Evolutionary conservation across 225 moss, liverwort and hornwort species (phyloP).

Genomic region (Neckera pumila): DNA sequence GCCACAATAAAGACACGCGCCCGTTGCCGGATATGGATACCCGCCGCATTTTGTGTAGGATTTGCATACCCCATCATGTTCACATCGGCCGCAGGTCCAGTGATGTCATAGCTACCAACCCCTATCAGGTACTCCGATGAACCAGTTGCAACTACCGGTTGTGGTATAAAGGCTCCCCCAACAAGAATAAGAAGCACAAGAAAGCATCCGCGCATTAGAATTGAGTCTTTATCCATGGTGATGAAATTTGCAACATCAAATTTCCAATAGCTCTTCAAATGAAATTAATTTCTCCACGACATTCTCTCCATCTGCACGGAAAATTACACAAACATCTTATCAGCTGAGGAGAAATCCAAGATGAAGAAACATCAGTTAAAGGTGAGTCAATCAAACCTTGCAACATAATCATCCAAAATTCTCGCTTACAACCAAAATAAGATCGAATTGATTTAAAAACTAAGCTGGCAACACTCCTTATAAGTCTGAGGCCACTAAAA

Average conservation of each 20-base stretch:
- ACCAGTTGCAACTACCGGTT: background rate
- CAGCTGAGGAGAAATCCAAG: background rate
- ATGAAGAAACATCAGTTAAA: background rate
- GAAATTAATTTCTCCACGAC: background rate
- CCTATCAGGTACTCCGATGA: conserved; percentile 62
- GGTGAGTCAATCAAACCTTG: background rate
- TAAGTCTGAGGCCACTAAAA: background rate
- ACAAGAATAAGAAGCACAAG: conserved; percentile 1
- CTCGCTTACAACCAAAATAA: background rate
- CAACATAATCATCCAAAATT: background rate
- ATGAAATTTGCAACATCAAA: background rate
- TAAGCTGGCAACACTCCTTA: background rate
- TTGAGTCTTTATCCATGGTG: conserved; percentile 3
- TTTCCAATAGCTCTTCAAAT: background rate
- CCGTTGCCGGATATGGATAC: conserved; percentile 82
- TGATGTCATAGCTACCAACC: conserved; percentile 86
- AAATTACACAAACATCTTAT: background rate
- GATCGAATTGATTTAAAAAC: background rate
- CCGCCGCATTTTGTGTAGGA: conserved; percentile 85
- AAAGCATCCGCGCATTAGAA: background rate
- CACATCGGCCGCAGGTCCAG: conserved; percentile 94
- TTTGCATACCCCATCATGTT: conserved; percentile 99
- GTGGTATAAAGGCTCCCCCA: background rate
- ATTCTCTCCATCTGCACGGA: conserved; percentile 7
- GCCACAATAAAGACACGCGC: conserved; percentile 92